Conservation (phyloP, 805 yeast genomes). For the Tetrapisispora taiwanensis region DNA sequence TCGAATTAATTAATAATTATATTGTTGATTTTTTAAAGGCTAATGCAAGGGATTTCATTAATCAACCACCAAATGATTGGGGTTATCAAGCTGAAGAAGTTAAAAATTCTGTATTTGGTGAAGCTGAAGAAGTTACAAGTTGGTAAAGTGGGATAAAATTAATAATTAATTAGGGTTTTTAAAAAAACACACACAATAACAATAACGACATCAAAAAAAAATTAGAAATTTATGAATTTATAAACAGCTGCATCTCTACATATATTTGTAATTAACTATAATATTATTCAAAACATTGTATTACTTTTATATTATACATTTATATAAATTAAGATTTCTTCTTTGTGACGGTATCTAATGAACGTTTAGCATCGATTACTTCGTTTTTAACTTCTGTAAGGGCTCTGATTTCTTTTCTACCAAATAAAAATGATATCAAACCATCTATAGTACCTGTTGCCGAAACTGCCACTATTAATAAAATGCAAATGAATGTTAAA, state of each 20-base stretch:
- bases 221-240: background rate
- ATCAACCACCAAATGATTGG: constrained; percentile 31
- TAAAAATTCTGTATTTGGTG: constrained; percentile 75
- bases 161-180: too few species aligned
- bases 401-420: constrained; percentile 70
- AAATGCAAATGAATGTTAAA: constrained; percentile 57
- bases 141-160: constrained; percentile 66
- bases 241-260: background rate
- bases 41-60: constrained; percentile 51
- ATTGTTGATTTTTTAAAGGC: constrained; percentile 55
- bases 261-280: background rate
- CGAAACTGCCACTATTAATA: constrained; percentile 45
- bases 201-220: too few species aligned
- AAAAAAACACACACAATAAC: too few species aligned
- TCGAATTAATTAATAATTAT: constrained; percentile 64
- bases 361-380: constrained; percentile 33
- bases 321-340: background rate
- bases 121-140: constrained; percentile 85
- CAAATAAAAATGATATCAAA: constrained; percentile 66
- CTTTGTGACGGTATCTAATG: background rate
- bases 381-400: constrained; percentile 65
- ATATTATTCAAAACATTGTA: background rate
- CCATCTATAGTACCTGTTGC: constrained; percentile 69
- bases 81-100: constrained; percentile 33
- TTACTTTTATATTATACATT: background rate